Conservation (phyloP, 2,329 filamentous ascomycete species). For the Penicillium sp. region DNA sequence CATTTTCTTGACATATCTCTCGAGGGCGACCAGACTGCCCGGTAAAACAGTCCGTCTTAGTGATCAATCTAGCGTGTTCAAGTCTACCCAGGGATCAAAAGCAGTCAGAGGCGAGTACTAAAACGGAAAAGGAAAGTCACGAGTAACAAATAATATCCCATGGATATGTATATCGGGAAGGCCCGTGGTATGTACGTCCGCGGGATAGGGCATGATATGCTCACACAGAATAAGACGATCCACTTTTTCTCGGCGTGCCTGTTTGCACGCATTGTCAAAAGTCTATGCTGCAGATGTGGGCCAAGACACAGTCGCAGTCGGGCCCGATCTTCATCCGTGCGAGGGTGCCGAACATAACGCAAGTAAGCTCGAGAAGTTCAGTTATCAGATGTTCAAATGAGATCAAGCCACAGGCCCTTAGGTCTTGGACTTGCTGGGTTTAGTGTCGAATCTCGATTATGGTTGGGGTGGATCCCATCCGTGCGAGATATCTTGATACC, state of each 20-base stretch:
- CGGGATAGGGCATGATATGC: conserved; percentile 18
- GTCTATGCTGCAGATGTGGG: conserved; percentile 6
- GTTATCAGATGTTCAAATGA: conserved; percentile 11
- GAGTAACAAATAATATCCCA: conserved; percentile 10
- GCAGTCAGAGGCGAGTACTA: not conserved
- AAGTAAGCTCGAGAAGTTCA: not conserved
- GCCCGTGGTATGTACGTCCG: conserved; percentile 11
- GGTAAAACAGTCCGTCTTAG: not conserved
- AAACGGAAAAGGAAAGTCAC: not conserved
- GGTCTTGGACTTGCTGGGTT: not conserved
- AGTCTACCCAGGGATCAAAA: not conserved
- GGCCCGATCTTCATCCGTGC: conserved; percentile 4
- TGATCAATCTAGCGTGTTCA: not conserved
- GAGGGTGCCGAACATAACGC: not conserved
- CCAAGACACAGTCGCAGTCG: conserved; percentile 3
- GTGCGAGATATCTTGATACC: not conserved
- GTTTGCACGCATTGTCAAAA: not conserved
- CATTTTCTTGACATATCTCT: too few species aligned
- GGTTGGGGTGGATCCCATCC: not conserved
- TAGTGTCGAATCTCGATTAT: not conserved
- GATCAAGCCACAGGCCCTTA: not conserved
- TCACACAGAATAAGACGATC: conserved; percentile 13
- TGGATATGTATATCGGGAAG: conserved; percentile 11
- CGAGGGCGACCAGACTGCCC: not conserved
- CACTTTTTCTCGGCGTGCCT: conserved; percentile 11